Evolutionary conservation across 1,139 yeast genomes (phyloP), one percentile per base, ranked within the genome.

Genomic region (Yamadazyma jaroonii): DNA sequence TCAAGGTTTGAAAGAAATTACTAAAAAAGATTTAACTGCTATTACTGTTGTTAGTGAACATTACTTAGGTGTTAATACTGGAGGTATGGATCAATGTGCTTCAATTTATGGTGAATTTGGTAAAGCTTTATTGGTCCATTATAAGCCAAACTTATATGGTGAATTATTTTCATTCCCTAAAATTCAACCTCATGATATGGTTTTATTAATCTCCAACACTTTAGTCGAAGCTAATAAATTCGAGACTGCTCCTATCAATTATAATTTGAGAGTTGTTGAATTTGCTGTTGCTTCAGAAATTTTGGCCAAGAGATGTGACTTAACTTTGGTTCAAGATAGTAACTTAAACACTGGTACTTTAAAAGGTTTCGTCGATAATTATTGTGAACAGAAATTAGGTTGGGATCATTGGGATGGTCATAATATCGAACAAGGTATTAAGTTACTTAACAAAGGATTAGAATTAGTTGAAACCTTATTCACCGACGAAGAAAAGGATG

Each of bases 81-180:
- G 90, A 17, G 90, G 90, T 31, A 77, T 83, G 85, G 90, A 83
- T 55, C 90, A 83, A 59, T 73, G 84, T 44, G 89, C 90, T 3
- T 76, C 84, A 2, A 72, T 83, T 17, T 81, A 75, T 49, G 89
- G 89, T n/a, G 79, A 75, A 48, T 64, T 60, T 31, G 72, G 69
- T 42, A 77, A 81, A 47, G 84, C 84, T 2, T 57, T 83, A 43
- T 70, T 76, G 46, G 79, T 83, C 31, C 77, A 77, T 44, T 83
- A 82, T 59, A 71, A 72, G 44, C 90, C 90, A 2, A 59, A 67
- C 41, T 64, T 83, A 37, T 62, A 60, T 29, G 88, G 79, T 10
- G 62, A 69, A 29, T 76, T 85, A n/a, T 70, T 79, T 52, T 58
- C 64, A 32, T 75, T 81, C 54, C 87, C 86, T 10, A 52, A 57